Base-by-base conservation (phyloP, 2,329 filamentous ascomycete genomes). In the Colletotrichum coccodes region DNA sequence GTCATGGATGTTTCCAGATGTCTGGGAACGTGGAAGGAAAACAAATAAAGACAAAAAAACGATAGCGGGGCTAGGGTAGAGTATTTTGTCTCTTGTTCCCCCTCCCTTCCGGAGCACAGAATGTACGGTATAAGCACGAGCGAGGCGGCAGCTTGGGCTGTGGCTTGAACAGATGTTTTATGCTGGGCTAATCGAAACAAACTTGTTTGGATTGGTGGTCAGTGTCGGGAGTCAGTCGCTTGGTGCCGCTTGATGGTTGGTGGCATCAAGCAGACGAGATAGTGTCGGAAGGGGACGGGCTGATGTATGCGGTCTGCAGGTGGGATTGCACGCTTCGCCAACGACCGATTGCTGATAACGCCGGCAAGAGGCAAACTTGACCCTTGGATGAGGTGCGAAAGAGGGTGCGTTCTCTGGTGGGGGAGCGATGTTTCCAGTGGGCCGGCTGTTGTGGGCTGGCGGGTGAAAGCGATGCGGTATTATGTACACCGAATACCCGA, bases 1-100 rank as follows among this genome's bases (percentile, higher is more conserved):
- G 65, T 64, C 65, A 59, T 68, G 65, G 65, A 68, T 64, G 65
- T 64, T 68, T 68, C 65, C 65, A 68, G 65, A 68, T 36, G 53
- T 28, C 44, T 63, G 44, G 40, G 40, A 53, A 32, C 26, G 23
- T 23, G 59, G 23, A 23, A 30, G 38, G 38, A 49, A 28, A 40
- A 62, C 30, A 26, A 50, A 42, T 14, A n/a, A 65, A n/a, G 36
- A 44, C 28, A 64, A 59, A 47, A 47, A 52, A 34, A 26, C 42
- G 53, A 64, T 59, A 68, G 60, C 52, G 60, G 64, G 64, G 53
- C 50, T 18, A 21, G 23, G 38, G 36, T 44, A 49, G 57, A 50
- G 32, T 63, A 16, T 50, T 63, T 57, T n/a, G 42, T 50, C 42
- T 49, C 36, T 57, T 57, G 36, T 42, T 50, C n/a, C n/a, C n/a